Evolutionary conservation across 2,329 filamentous ascomycete genomes (phyloP).

Genomic region (Arthrobotrys megalospora): DNA sequence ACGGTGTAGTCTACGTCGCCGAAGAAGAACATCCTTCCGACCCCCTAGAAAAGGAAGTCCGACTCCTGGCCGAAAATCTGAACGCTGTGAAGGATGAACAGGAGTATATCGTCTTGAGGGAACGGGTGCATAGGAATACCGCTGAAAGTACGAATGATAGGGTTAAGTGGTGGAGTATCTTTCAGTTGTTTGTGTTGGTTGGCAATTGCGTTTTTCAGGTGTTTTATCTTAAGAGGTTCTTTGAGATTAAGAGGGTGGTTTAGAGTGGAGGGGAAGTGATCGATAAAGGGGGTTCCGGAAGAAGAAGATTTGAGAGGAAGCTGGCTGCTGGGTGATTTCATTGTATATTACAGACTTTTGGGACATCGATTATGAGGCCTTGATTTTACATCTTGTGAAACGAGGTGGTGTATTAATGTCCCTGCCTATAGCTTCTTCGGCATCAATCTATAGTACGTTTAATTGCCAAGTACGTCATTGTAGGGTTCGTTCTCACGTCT

Average conservation of each 20-base stretch:
- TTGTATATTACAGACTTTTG: slow-evolving; percentile 20
- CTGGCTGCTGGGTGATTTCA: too few species aligned
- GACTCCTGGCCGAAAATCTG: slow-evolving; percentile 85
- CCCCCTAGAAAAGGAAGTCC: slow-evolving; percentile 91
- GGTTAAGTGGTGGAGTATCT: slow-evolving; percentile 99
- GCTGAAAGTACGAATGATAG: slow-evolving; percentile 97
- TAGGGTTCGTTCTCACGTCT: neutral
- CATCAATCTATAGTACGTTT: slow-evolving; percentile 11
- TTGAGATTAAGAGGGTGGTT: slow-evolving; percentile 83
- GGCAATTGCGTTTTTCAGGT: slow-evolving; percentile 98
- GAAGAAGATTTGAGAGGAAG: too few species aligned
- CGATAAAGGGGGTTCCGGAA: neutral
- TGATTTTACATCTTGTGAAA: neutral
- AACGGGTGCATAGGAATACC: slow-evolving; percentile 97
- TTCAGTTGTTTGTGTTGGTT: slow-evolving; percentile 89
- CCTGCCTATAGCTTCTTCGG: slow-evolving; percentile 5
- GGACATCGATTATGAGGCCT: neutral
- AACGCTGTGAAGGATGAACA: slow-evolving; percentile 97
- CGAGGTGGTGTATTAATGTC: slow-evolving; percentile 4
- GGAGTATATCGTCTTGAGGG: slow-evolving; percentile 93
- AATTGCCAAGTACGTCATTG: neutral
- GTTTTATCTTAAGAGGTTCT: slow-evolving; percentile 99
- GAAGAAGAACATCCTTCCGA: slow-evolving; percentile 87
- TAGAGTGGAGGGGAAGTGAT: slow-evolving; percentile 66
- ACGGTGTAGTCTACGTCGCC: slow-evolving; percentile 96